Evolutionary conservation across 2,329 filamentous ascomycete genomes (phyloP), one percentile per base, ranked within the genome.

Genomic region (Neoscytalidium dimidiatum): DNA sequence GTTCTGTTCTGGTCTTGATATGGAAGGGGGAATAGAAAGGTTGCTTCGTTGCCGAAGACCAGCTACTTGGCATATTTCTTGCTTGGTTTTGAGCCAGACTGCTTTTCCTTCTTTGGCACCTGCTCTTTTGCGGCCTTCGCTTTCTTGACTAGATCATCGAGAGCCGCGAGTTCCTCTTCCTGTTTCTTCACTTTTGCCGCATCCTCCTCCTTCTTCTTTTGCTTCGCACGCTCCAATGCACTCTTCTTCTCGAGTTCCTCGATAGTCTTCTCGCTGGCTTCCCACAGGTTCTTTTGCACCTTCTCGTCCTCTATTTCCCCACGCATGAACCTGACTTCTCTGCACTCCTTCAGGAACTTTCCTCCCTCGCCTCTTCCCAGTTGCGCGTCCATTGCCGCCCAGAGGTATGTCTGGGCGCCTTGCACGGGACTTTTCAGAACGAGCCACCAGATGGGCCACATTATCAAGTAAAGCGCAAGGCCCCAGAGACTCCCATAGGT

Each of bases 291-390:
- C 84, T 96, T 93, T 66, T 92, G 93, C 31, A 91, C 80, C 21
- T 85, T 85, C 68, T 96, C 93, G 73, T 96, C 91, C 68, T 85
- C 85, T 49, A 97, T 84, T 72, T 97, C 94, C 28, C 80, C 82
- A 62, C 92, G 84, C 28, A 89, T 84, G 75, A 88, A 90, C 67
- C 90, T 86, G 19, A 94, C 84, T 73, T 92, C 86, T 70, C 86
- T 88, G 75, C 94, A 98, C 77, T 98, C 96, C 78, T 97, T 98
- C 74, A 99, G 84, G 64, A 96, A 78, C 73, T 85, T 90, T 0
- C 89, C 90, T 3, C 91, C 92, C 1, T 79, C 74, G 1, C 85
- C 88, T 56, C 88, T 84, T 3, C 85, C 87, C 58, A 93, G 86
- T 2, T 84, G 82, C 2, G 85, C 85, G 64, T 97, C 94, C 92